phyloP scores from a whole-genome alignment of 306 rosid species.

The Cicer pinnatifidum region DNA sequence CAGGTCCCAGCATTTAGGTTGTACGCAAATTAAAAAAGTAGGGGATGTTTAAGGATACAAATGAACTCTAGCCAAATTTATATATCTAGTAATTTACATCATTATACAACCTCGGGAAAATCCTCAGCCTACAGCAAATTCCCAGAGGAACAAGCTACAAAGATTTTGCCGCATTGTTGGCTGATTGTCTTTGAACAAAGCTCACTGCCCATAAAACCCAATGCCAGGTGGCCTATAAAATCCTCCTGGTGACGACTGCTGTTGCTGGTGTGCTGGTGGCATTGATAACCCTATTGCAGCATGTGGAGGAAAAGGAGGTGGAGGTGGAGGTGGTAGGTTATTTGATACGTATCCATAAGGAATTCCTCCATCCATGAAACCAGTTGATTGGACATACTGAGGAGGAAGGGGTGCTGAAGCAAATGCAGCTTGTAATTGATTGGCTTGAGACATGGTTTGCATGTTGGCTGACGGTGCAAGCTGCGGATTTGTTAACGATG shows the following conservation, averaged over 20 bases:
- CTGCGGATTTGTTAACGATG: slow-evolving; percentile 49
- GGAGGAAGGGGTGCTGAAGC: slow-evolving; percentile 57
- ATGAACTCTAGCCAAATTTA: slow-evolving; percentile 43
- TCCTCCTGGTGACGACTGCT: slow-evolving; percentile 65
- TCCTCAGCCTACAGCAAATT: slow-evolving; percentile 43
- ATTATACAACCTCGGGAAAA: slow-evolving; percentile 53
- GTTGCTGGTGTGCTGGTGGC: slow-evolving; percentile 65
- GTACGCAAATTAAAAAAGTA: slow-evolving; percentile 7
- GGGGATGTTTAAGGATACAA: slow-evolving; percentile 16
- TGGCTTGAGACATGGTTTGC: slow-evolving; percentile 60
- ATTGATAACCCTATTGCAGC: slow-evolving; percentile 64
- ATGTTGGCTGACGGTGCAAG: slow-evolving; percentile 50
- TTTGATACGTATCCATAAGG: slow-evolving; percentile 72
- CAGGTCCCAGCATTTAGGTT: slow-evolving; percentile 20
- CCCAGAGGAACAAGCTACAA: slow-evolving; percentile 43
- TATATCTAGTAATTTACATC: slow-evolving; percentile 67
- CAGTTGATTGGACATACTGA: slow-evolving; percentile 68
- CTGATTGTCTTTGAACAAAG: slow-evolving; percentile 34
- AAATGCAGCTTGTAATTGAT: slow-evolving; percentile 63
- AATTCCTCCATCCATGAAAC: slow-evolving; percentile 60
- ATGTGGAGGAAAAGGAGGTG: slow-evolving; percentile 80
- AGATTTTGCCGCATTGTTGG: slow-evolving; percentile 36
- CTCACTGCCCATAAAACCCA: slow-evolving; percentile 86
- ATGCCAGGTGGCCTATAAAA: slow-evolving; percentile 73
- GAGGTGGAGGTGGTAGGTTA: slow-evolving; percentile 80